Conservation (phyloP, 106 monocot genomes). For the Amphibolis antarctica region DNA sequence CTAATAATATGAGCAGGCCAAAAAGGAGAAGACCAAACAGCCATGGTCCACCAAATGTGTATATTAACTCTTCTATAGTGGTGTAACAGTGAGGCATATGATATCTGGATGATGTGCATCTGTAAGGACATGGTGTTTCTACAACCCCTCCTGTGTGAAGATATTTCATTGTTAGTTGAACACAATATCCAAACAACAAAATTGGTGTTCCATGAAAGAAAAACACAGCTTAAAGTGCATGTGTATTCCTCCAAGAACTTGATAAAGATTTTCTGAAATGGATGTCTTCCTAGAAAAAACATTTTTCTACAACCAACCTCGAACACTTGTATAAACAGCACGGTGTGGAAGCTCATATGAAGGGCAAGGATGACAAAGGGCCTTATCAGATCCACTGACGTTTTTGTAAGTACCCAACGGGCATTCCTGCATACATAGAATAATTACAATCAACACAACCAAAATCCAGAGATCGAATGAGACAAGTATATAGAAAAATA, state of each 20-base stretch:
- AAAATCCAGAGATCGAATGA: too few relatives aligned
- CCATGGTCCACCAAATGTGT: slow-evolving; percentile 99
- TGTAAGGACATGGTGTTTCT: slow-evolving; percentile 78
- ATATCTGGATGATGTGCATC: slow-evolving; percentile 83
- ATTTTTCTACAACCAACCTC: slow-evolving; percentile 39
- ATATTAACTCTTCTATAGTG: slow-evolving; percentile 88
- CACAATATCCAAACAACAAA: too few relatives aligned
- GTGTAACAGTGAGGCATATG: slow-evolving; percentile 99
- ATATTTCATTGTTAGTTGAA: not conserved
- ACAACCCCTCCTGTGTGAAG: slow-evolving; percentile 70
- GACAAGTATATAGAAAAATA: too few relatives aligned
- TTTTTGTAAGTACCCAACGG: slow-evolving; percentile 93
- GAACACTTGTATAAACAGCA: slow-evolving; percentile 53
- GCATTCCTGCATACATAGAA: slow-evolving; percentile 58
- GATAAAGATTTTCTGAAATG: not conserved
- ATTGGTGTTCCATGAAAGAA: too few relatives aligned
- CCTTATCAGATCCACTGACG: slow-evolving; percentile 66
- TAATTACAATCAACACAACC: not conserved
- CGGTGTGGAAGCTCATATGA: slow-evolving; percentile 69
- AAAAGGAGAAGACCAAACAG: slow-evolving; percentile 85
- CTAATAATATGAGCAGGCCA: slow-evolving; percentile 70
- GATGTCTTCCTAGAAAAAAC: not conserved
- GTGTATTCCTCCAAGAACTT: too few relatives aligned
- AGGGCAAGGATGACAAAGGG: slow-evolving; percentile 67
- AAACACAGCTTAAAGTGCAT: too few relatives aligned